Conservation (phyloP, 2,329 filamentous ascomycete genomes). For the Hawksworthiomyces lignivorus region DNA sequence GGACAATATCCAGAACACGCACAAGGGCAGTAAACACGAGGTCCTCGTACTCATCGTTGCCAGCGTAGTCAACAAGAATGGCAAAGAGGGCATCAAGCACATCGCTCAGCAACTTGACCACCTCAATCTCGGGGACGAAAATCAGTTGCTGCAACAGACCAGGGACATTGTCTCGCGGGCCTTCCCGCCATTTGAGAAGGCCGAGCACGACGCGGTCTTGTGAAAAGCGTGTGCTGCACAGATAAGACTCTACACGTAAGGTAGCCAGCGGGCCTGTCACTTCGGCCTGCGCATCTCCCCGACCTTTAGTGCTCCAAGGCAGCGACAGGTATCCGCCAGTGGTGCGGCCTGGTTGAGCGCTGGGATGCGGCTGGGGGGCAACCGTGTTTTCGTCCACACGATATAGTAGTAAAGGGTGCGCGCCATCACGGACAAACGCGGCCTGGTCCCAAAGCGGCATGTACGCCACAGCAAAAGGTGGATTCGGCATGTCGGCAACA, state of each 20-base stretch:
- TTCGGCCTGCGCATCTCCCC: slow-evolving; percentile 61
- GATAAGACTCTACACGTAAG: slow-evolving; percentile 72
- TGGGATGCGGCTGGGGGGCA: slow-evolving; percentile 45
- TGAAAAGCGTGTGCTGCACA: slow-evolving; percentile 92
- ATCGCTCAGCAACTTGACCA: slow-evolving; percentile 85
- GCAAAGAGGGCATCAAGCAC: slow-evolving; percentile 89
- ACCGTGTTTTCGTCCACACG: slow-evolving; percentile 87
- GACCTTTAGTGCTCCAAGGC: slow-evolving; percentile 66
- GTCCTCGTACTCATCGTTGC: slow-evolving; percentile 87
- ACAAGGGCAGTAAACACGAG: slow-evolving; percentile 86
- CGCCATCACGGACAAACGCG: slow-evolving; percentile 81
- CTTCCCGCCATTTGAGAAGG: slow-evolving; percentile 78
- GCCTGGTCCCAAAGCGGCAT: slow-evolving; percentile 90
- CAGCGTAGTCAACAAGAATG: slow-evolving; percentile 83
- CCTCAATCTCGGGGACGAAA: slow-evolving; percentile 94
- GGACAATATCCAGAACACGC: slow-evolving; percentile 83
- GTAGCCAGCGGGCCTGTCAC: slow-evolving; percentile 73
- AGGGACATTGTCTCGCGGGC: slow-evolving; percentile 62
- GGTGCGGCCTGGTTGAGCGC: slow-evolving; percentile 43
- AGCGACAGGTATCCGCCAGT: slow-evolving; percentile 74
- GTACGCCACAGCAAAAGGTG: slow-evolving; percentile 86
- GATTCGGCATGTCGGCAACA: slow-evolving; percentile 74
- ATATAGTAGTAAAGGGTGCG: slow-evolving; percentile 75
- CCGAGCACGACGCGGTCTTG: slow-evolving; percentile 83
- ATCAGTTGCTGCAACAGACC: slow-evolving; percentile 72